These are phyloP conservation scores for Dissophora globulifera DNA, from an alignment of 192 early-diverging fungal species.

Conservation along the genomic window DNA sequence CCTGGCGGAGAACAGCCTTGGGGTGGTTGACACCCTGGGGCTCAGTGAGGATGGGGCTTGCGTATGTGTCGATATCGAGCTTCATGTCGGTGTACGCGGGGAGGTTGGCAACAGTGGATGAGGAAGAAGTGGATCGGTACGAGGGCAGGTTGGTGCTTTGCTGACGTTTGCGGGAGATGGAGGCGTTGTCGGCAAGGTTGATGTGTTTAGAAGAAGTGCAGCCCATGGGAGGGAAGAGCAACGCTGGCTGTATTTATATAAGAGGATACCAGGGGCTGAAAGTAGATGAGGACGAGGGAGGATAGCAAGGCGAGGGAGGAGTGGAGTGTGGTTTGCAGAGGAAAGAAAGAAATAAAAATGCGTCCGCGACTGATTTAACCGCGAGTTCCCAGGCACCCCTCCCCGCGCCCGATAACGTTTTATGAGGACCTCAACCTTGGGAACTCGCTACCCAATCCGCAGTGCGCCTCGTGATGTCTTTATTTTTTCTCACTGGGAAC, in stretches of 20 bases:
- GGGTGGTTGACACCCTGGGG: constrained; percentile 34
- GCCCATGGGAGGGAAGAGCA: constrained; percentile 21
- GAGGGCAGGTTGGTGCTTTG: constrained; percentile 9
- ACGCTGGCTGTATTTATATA: background rate
- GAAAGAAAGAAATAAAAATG: background rate
- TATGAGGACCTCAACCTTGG: background rate
- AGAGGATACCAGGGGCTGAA: too few relatives aligned
- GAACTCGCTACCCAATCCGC: background rate
- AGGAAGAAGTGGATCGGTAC: constrained; percentile 13
- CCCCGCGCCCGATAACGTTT: too few relatives aligned
- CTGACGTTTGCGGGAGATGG: constrained; percentile 15
- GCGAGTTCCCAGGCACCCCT: too few relatives aligned
- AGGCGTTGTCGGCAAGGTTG: constrained; percentile 20
- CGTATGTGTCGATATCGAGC: constrained; percentile 11
- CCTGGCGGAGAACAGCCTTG: constrained; percentile 31
- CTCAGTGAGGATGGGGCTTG: constrained; percentile 32
- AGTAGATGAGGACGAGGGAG: too few relatives aligned
- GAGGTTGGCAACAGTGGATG: constrained; percentile 4
- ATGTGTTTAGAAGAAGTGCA: constrained; percentile 48
- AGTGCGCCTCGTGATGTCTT: background rate
- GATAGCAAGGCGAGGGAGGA: background rate
- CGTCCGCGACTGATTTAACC: too few relatives aligned
- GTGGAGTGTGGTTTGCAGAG: background rate
- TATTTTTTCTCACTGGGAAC: background rate
- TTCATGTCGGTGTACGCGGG: constrained; percentile 52